Evolutionary conservation across 2,329 filamentous ascomycete species (phyloP), one percentile per base, ranked within the genome.

Genomic region (Aspergillus oerlinghausenensis): DNA sequence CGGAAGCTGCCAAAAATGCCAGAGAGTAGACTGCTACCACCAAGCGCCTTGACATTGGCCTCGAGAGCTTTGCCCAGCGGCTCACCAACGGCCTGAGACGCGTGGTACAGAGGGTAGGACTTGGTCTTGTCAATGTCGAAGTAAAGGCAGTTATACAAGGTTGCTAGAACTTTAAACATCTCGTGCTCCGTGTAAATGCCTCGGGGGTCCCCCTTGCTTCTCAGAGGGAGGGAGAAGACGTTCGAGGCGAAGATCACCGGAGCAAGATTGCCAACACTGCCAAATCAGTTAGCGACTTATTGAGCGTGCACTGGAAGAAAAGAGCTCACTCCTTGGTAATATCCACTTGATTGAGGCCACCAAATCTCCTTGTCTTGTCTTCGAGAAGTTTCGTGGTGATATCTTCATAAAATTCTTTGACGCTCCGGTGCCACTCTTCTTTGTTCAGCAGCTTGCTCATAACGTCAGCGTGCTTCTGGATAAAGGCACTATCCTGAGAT

Each of bases 351-450:
- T 82, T 82, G 55, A 80, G 79, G 8, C 81, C 81, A 3, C 78
- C 82, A 28, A 92, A 79, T 55, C 79, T 81, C 71, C 84, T 89
- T 47, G 83, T 84, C 70, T 90, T 89, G 28, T 85, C 79, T 0
- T 75, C 70, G 21, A 95, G 77, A 2, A 94, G 78, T 28, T 81
- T 75, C 51, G 83, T 75, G 1, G 83, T 86, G 14, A 83, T 85
- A 32, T 82, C 76, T 10, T 84, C 78, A 68, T 88, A 92, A 66
- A 91, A 92, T 0, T 75, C 72, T 74, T 86, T 87, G 64, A 91
- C 79, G 9, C 85, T 79, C 8, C 77, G 73, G 42, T 82, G 75
- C 82, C 88, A 90, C 48, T 83, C 79, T 10, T 83, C 82, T 45
- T 81, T 78, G 70, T 85, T 85, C 1, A 91, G 73, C 8, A 85